Percentiles rank a stretch among this genome's conserved stretches.
These are phyloP conservation scores for Prunus kanzakura DNA, from an alignment of 306 rosid species.

Conservation along the genomic window DNA sequence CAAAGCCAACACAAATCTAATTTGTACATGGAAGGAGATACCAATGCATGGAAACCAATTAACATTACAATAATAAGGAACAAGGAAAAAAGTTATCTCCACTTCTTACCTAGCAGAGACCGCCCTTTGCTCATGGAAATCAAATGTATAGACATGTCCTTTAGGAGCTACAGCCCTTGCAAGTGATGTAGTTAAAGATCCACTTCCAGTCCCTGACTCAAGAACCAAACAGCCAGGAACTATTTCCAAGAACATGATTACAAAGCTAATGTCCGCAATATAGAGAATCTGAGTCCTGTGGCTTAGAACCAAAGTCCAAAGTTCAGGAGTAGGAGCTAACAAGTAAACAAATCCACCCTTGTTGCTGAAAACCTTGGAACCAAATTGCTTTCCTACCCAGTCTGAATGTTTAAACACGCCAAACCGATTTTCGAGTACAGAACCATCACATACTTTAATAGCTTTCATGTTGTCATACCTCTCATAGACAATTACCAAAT, in stretches of 20 bases:
- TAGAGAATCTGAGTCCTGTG: conserved; percentile 92
- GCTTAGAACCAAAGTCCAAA: conserved; percentile 84
- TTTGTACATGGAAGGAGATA: not conserved
- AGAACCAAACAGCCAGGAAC: conserved; percentile 83
- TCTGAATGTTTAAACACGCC: conserved; percentile 80
- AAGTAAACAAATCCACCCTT: conserved; percentile 81
- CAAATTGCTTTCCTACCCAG: conserved; percentile 90
- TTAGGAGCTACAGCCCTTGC: conserved; percentile 75
- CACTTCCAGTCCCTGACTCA: conserved; percentile 94
- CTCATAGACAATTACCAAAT: conserved; percentile 77
- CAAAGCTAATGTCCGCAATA: conserved; percentile 81
- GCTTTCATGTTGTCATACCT: conserved; percentile 78
- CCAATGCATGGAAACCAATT: not conserved
- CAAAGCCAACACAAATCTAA: not conserved
- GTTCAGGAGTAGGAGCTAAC: conserved; percentile 84
- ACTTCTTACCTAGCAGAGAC: conserved; percentile 71
- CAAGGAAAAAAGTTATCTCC: not conserved
- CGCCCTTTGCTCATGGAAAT: conserved; percentile 89
- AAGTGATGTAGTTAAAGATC: conserved; percentile 85
- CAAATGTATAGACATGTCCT: conserved; percentile 78
- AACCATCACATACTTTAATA: conserved; percentile 54
- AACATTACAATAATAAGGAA: not conserved
- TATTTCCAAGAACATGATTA: conserved; percentile 73
- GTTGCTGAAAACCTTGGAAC: conserved; percentile 72
- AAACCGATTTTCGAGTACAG: conserved; percentile 72